These are phyloP conservation scores for Gleditsia sinensis DNA, from an alignment of 306 rosid genomes.

Conservation along the genomic window DNA sequence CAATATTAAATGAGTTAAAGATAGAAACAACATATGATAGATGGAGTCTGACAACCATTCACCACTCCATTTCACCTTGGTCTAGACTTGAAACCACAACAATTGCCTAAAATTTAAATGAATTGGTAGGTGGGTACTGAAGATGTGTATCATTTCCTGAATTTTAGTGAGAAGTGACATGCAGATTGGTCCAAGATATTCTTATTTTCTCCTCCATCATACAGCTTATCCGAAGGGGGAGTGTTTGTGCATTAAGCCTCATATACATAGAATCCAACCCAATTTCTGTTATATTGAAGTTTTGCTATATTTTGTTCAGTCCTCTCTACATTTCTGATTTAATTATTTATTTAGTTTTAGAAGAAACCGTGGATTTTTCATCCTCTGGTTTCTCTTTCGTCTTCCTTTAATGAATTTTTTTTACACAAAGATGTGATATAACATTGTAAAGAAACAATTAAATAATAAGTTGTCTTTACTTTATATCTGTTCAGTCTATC, in stretches of 20 bases:
- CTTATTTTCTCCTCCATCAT: background rate
- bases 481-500: background rate
- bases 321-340: background rate
- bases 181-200: background rate
- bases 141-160: background rate
- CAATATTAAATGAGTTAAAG: slow-evolving; percentile 21
- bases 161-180: background rate
- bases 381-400: background rate
- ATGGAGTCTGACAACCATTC: background rate
- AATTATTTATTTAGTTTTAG: too few species aligned
- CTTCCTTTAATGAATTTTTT: slow-evolving; percentile 1
- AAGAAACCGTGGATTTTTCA: background rate
- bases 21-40: slow-evolving; percentile 8
- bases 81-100: background rate
- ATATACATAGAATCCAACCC: background rate
- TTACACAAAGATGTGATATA: background rate
- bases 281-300: background rate
- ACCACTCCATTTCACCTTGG: background rate
- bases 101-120: background rate
- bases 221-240: background rate
- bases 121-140: background rate
- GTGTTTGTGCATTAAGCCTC: slow-evolving; percentile 4
- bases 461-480: slow-evolving; percentile 4
- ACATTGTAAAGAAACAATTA: slow-evolving; percentile 1
- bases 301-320: background rate